A percentile compares a stretch with the other conserved stretches of the same genome.
These are phyloP conservation scores for Leavenworthia alabamica DNA, from an alignment of 345 rosid genomes.

Conservation along the genomic window DNA sequence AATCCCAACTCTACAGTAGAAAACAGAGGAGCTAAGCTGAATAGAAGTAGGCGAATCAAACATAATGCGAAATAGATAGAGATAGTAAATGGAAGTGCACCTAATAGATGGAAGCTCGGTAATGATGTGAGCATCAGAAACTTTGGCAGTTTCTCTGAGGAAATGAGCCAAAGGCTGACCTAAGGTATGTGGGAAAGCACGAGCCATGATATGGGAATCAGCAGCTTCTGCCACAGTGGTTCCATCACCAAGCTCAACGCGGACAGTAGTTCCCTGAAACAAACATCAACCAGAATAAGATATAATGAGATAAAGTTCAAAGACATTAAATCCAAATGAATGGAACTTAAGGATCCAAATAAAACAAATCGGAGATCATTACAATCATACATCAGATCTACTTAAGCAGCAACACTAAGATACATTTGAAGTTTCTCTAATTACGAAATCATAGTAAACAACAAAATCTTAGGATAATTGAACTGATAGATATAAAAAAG, in stretches of 20 bases:
- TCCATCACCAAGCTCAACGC: constrained; percentile 89
- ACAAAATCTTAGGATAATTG: not conserved
- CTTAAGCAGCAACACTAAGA: constrained; percentile 8
- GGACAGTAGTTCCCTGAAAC: constrained; percentile 85
- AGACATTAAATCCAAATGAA: not conserved
- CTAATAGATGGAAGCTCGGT: constrained; percentile 72
- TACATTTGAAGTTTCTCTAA: not conserved
- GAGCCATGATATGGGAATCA: constrained; percentile 55
- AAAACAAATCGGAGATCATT: constrained; percentile 7
- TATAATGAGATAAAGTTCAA: not conserved
- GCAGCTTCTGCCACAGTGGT: constrained; percentile 59
- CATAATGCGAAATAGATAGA: not conserved
- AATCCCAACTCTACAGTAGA: constrained; percentile 66
- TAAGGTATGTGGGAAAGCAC: constrained; percentile 74
- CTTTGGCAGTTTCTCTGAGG: constrained; percentile 76
- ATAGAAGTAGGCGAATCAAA: not conserved
- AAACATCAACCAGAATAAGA: not conserved
- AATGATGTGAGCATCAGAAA: constrained; percentile 88
- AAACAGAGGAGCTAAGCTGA: not conserved
- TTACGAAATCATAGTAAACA: not conserved
- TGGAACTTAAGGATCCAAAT: not conserved
- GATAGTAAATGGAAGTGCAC: constrained; percentile 26
- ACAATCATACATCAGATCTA: constrained; percentile 18
- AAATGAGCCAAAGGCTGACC: constrained; percentile 96
- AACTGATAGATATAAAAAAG: not conserved